Conservation (phyloP, 371 early-diverging fungal genomes). For the Batkoa obscura region DNA sequence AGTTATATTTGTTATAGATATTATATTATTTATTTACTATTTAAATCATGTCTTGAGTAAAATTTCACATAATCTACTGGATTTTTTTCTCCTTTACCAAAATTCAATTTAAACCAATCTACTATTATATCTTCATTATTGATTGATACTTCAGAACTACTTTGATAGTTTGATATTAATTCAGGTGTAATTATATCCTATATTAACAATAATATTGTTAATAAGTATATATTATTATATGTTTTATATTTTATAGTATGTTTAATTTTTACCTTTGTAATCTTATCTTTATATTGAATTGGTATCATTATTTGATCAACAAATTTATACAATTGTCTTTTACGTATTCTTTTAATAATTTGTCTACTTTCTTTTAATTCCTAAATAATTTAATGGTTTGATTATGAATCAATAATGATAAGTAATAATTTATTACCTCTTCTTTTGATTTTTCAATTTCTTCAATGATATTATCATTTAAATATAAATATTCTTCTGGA, state of each 20-base stretch:
- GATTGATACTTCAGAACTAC: slow-evolving; percentile 24
- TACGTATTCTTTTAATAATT: slow-evolving; percentile 50
- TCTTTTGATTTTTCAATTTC: slow-evolving; percentile 52
- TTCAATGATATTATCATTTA: slow-evolving; percentile 75
- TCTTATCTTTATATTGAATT: slow-evolving; percentile 18
- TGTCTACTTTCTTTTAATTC: slow-evolving; percentile 40
- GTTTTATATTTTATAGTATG: no score
- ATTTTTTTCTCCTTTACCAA: slow-evolving; percentile 62
- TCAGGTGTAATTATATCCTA: slow-evolving; percentile 25
- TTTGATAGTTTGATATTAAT: slow-evolving; percentile 34
- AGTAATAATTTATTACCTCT: slow-evolving; percentile 12
- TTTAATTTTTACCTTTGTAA: not conserved
- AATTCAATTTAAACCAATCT: slow-evolving; percentile 46
- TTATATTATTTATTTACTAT: slow-evolving; percentile 14
- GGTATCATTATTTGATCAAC: slow-evolving; percentile 72
- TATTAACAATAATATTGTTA: not conserved
- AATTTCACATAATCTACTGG: slow-evolving; percentile 73
- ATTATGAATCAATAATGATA: not conserved
- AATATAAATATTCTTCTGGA: slow-evolving; percentile 43
- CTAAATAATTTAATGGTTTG: slow-evolving; percentile 6
- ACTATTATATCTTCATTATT: slow-evolving; percentile 2
- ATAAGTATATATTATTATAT: no score
- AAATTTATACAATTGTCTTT: slow-evolving; percentile 66
- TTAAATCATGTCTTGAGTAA: slow-evolving; percentile 41
- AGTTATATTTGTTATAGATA: not conserved